A percentile compares a stretch with the other conserved stretches of the same genome.
These are phyloP conservation scores for Styphnolobium japonicum DNA, from an alignment of 306 rosid genomes.

Conservation along the genomic window DNA sequence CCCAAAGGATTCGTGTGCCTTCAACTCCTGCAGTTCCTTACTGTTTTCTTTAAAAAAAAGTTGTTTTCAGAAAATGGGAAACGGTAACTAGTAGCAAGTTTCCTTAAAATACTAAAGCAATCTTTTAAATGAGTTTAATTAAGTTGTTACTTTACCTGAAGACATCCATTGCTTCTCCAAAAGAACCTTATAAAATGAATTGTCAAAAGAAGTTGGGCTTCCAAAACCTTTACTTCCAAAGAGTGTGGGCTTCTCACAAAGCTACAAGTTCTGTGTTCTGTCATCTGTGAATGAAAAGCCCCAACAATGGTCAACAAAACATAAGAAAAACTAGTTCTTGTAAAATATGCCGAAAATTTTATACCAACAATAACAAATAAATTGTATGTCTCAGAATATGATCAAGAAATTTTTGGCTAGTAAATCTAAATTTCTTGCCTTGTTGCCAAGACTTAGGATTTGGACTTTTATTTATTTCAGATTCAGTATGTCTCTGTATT, in stretches of 20 bases:
- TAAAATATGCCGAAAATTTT: background rate
- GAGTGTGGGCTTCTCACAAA: slow-evolving; percentile 92
- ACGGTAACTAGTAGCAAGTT: background rate
- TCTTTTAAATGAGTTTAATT: background rate
- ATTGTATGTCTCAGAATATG: background rate
- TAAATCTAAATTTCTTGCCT: background rate
- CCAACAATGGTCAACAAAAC: slow-evolving; percentile 13
- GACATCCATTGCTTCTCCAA: slow-evolving; percentile 70
- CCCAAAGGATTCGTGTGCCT: too few species aligned
- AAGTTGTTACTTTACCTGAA: slow-evolving; percentile 50
- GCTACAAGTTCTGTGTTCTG: slow-evolving; percentile 92
- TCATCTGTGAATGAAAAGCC: slow-evolving; percentile 54
- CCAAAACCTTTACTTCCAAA: slow-evolving; percentile 96
- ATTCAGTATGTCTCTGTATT: background rate
- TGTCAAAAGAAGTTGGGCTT: slow-evolving; percentile 75
- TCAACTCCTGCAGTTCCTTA: slow-evolving; percentile 9
- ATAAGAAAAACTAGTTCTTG: background rate
- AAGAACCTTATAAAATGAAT: slow-evolving; percentile 86
- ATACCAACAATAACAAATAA: background rate
- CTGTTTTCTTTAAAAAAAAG: slow-evolving; percentile 5
- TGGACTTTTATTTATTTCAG: background rate
- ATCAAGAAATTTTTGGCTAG: background rate
- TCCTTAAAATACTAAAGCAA: background rate
- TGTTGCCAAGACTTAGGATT: slow-evolving; percentile 7
- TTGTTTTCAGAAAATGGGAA: background rate